These are phyloP conservation scores for Carallia brachiata DNA, from an alignment of 345 rosid species.

Conservation along the genomic window DNA sequence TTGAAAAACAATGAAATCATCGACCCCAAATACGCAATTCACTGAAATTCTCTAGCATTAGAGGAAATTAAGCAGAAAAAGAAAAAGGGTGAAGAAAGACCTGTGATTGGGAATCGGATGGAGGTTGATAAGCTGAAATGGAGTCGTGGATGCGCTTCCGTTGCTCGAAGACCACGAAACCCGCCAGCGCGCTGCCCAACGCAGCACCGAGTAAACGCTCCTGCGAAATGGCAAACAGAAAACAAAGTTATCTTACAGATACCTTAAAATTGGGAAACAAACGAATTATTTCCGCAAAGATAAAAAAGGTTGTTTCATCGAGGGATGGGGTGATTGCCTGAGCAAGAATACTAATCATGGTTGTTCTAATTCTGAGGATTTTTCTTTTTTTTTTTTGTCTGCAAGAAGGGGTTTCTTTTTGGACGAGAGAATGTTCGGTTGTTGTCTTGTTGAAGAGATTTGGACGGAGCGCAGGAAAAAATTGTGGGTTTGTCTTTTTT, in stretches of 20 bases:
- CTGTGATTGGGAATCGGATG: constrained; percentile 43
- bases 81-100: constrained; percentile 21
- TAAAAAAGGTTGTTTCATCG: too few relatives aligned
- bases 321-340: too few relatives aligned
- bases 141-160: constrained; percentile 64
- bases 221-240: constrained; percentile 26
- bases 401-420: too few relatives aligned
- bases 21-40: not conserved
- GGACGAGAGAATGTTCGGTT: too few relatives aligned
- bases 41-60: constrained; percentile 5
- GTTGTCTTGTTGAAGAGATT: too few relatives aligned
- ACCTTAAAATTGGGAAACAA: not conserved
- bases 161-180: constrained; percentile 61
- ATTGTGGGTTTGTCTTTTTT: too few relatives aligned
- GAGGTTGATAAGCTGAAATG: constrained; percentile 37
- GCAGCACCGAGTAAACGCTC: constrained; percentile 82
- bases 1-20: too few relatives aligned
- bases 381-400: too few relatives aligned
- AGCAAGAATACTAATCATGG: too few relatives aligned
- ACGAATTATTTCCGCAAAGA: too few relatives aligned
- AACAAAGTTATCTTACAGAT: not conserved
- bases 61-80: not conserved
- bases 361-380: too few relatives aligned
- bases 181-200: constrained; percentile 58
- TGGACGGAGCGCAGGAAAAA: too few relatives aligned